Base-by-base conservation (phyloP, 352 stramenopile species). In the Thalassiosira mediterranea region DNA sequence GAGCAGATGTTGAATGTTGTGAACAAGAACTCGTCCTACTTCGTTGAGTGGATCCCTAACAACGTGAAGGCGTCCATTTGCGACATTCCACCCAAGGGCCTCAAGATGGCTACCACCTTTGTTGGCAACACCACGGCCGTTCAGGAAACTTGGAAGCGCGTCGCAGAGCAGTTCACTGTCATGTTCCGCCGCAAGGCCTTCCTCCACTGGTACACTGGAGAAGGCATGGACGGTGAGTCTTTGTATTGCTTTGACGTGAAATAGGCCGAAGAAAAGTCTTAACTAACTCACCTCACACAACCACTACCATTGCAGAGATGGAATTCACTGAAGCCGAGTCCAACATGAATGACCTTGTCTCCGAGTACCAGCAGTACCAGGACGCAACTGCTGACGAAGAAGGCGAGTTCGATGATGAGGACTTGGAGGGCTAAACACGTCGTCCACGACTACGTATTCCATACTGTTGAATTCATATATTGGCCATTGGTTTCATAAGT, bases 161-260 rank as follows among this genome's bases (percentile, higher is more conserved):
- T 99, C 32, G 97, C 95, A 23, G 97, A 99, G 86, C 96, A 99
- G 92, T 99, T 99, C 87, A 98, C 96, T 69, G 96, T 97, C 64
- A 99, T 99, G 97, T 99, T 99, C 96, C 96, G 97, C 93, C 95
- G 97, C 88, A 99, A 99, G 95, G 97, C 97, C 81, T 99, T 99
- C 94, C 95, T 99, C 85, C 97, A 99, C 89, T 99, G 97, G 97
- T 99, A 99, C 94, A 99, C 97, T 47, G 97, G 97, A 49, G 97
- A 99, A 90, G 97, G 97, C 86, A 99, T 99, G 97, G 97, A 99
- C 80, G 56, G 44, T 53, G 17, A 17, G 44, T 53, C 19, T 21
- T 28, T 17, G 8, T 53, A 26, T 21, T 21, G 8, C 17, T 53
- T 15, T 44, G 8, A 44, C 37, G 37, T 15, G 37, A 8, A 44